These are phyloP conservation scores for Camellia japonica DNA, from an alignment of 148 eudicot species.

Conservation along the genomic window DNA sequence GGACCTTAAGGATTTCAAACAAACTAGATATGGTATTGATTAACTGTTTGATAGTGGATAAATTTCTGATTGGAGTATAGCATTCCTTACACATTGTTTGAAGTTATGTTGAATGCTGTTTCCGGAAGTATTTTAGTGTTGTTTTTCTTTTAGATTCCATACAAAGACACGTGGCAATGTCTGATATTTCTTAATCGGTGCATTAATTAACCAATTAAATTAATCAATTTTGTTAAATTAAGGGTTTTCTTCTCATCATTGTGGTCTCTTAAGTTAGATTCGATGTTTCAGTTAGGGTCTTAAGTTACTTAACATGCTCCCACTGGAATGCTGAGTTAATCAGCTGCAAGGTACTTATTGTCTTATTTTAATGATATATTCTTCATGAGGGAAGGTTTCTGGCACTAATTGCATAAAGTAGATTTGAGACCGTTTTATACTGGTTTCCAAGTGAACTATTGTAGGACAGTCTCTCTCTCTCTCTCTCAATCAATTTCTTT, in stretches of 20 bases:
- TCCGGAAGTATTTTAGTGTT: neutral
- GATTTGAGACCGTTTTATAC: no score
- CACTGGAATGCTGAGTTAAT: no score
- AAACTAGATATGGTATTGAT: slow-evolving; percentile 98
- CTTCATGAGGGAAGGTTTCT: no score
- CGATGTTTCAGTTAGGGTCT: neutral
- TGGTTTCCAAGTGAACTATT: no score
- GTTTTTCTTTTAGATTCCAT: neutral
- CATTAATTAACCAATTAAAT: no score
- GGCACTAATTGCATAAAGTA: no score
- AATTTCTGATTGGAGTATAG: neutral
- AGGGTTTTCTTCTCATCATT: neutral
- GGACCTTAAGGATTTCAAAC: slow-evolving; percentile 92
- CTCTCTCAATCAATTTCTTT: no score
- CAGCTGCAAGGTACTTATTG: no score
- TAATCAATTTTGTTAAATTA: neutral
- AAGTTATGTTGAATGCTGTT: neutral
- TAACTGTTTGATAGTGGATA: neutral
- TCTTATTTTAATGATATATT: no score
- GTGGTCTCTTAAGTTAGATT: neutral
- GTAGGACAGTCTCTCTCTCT: no score
- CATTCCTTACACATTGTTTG: neutral
- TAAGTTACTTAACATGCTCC: no score
- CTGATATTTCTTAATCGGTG: neutral
- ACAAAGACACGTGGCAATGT: neutral